Base-by-base conservation (phyloP, 495 filamentous ascomycete species). In the Hyphodiscus hymeniophilus region DNA sequence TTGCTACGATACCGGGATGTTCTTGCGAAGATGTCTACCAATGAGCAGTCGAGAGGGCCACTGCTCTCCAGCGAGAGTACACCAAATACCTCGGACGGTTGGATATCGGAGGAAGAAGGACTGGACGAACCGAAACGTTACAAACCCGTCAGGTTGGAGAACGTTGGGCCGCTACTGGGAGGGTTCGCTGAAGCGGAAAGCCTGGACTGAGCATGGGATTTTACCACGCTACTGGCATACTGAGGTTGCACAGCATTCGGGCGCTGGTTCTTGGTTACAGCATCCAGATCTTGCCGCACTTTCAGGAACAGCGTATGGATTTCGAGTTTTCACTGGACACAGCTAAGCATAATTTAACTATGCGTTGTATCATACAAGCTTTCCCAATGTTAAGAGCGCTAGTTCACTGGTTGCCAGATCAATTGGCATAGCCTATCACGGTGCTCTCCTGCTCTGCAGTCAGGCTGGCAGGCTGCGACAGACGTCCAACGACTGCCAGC, bases 1-100 rank as follows among this genome's bases (percentile, higher is more conserved):
- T 47, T 69, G 5, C 60, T 66, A 22, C 73, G 68, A 11, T 78
- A 76, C 53, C 73, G 75, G 35, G 68, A 65, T 39, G 66, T 78
- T 43, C 63, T 78, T 32, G 69, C 73, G 26, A 76, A 75, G 39
- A 66, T 54, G 62, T 72, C 59, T 65, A 69, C 52, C 68, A 65
- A 72, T n/a, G 70, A 75, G 26, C 66, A 73, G 44, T 63, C 57
- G 44, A 69, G 71, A 48, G 52, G 70, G 59, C 65, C 67, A 55
- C 65, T 57, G 35, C n/a, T 47, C 22, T 46, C 51, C 61, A 60
- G 22, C 38, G 47, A 62, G 8, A 51, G 54, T 30, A 61, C 68
- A 47, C 63, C 72, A 54, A 71, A 72, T 60, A 55, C 64, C 16
- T 67, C 68, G 30, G 65, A 66, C 39, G 63, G 63, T 41, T 58